These are phyloP conservation scores for Cutaneotrichosporon mucoides DNA, from an alignment of 1,284 basidiomycete genomes.

Conservation along the genomic window DNA sequence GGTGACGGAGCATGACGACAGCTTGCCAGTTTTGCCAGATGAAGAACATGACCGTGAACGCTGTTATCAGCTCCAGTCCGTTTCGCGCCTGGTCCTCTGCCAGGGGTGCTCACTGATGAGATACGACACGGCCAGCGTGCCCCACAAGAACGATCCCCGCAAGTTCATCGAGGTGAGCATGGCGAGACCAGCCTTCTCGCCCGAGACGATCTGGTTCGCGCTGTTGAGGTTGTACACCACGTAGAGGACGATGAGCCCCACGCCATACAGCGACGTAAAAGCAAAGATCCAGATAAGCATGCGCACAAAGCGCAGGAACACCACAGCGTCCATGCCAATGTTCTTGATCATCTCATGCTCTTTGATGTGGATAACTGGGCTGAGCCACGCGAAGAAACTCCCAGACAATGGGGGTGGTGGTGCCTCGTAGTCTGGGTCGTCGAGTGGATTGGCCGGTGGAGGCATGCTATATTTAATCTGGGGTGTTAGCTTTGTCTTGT, in stretches of 20 bases:
- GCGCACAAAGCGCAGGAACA: constrained; percentile 86
- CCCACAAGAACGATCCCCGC: constrained; percentile 62
- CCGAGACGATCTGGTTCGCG: constrained; percentile 54
- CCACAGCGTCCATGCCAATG: constrained; percentile 85
- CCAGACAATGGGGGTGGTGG: constrained; percentile 63
- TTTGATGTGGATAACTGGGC: constrained; percentile 74
- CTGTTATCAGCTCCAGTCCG: constrained; percentile 11
- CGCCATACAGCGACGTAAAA: constrained; percentile 62
- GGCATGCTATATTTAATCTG: constrained; percentile 62
- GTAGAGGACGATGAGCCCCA: constrained; percentile 64
- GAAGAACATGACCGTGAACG: constrained; percentile 42
- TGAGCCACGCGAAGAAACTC: constrained; percentile 80
- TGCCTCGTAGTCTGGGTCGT: constrained; percentile 43
- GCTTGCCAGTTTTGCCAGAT: constrained; percentile 68
- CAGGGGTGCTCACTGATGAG: constrained; percentile 56
- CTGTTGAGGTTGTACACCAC: constrained; percentile 61
- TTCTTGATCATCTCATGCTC: constrained; percentile 86
- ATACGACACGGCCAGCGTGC: constrained; percentile 71
- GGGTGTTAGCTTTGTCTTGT: background rate
- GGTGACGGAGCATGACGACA: constrained; percentile 54
- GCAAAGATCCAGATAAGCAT: constrained; percentile 69
- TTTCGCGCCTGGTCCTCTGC: constrained; percentile 25
- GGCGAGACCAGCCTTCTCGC: constrained; percentile 55
- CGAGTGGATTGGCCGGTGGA: constrained; percentile 23
- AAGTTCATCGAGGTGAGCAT: constrained; percentile 77